Base-by-base conservation (phyloP, 169 alveolate genomes). In the Plasmodium knowlesi region DNA sequence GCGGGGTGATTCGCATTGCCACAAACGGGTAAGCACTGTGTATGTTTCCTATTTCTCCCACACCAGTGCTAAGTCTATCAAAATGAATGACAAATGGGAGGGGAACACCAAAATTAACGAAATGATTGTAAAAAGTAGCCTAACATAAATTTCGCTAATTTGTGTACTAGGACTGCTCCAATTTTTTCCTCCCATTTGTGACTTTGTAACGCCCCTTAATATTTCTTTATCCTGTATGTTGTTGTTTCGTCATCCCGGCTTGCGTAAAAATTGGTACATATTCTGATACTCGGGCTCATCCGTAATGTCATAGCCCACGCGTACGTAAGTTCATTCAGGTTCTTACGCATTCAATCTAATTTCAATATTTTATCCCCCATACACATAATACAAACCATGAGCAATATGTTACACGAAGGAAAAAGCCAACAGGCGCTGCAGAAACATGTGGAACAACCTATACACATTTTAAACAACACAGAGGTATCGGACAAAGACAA, bases 401-500 rank as follows among this genome's bases (percentile, higher is more conserved):
- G 41, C 61, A 19, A 73, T 22, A 83, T 50, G 46, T n/a, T 67
- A 14, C 92, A 83, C 37, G 92, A 83, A 71, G 92, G 41, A 67
- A 32, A 70, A 9, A 70, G 25, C 43, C 43, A 83, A 41, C 28
- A 10, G 19, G 50, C 46, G 19, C 34, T 83, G 28, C 54, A 4
- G n/a, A 37, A 61, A 22, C 30, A 80, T 28, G n/a, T 83, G 8
- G 86, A 85, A 34, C 78, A 85, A 22, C 79, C 19, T 32, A 2
- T 85, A 50, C 86, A 76, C 80, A 16, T 73, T 32, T 85, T 85
- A 54, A 19, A 85, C 37, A 34, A 41, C 67, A 70, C 43, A 28
- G 79, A 85, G 32, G 37, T 34, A 19, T 85, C 82, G 5, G 93
- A 85, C 43, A 85, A 50, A 50, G 93, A 85, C 67, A 50, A 74